Conservation (phyloP, 768 basidiomycete species). For the Amanita polypyramis region DNA sequence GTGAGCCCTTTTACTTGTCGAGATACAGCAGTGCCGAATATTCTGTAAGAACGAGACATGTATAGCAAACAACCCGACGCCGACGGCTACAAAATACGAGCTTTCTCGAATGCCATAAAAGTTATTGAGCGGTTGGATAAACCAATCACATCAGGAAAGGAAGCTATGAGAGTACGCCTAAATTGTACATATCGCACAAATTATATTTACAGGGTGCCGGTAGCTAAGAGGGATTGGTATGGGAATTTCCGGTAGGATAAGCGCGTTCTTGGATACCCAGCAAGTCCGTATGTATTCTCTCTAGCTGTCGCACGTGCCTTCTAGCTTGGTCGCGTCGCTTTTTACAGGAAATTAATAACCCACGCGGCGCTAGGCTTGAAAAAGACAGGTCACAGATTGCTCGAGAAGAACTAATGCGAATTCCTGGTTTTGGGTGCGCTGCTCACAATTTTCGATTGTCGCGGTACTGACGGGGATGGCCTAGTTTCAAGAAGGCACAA, state of each 20-base stretch:
- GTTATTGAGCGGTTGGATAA: constrained; percentile 27
- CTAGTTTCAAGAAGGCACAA: constrained; percentile 25
- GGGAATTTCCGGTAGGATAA: constrained; percentile 31
- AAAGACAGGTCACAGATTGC: constrained; percentile 5
- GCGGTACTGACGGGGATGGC: background rate
- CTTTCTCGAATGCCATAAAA: constrained; percentile 38
- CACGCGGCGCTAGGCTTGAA: background rate
- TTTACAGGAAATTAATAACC: background rate
- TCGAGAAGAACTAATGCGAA: constrained; percentile 21
- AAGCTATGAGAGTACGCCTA: constrained; percentile 25
- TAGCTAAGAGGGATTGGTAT: constrained; percentile 20
- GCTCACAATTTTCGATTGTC: background rate
- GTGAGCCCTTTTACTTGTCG: constrained; percentile 17
- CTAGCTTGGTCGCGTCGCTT: background rate
- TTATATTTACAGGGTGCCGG: background rate
- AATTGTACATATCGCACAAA: background rate
- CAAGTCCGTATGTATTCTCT: constrained; percentile 23
- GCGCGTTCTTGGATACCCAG: constrained; percentile 20
- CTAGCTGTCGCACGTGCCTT: background rate
- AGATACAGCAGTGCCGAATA: background rate
- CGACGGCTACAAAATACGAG: constrained; percentile 36
- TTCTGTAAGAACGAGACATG: constrained; percentile 25
- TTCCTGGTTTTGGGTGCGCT: constrained; percentile 41
- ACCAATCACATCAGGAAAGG: constrained; percentile 32
- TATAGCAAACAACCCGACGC: background rate